These are phyloP conservation scores for Grammothele lineata DNA, from an alignment of 768 basidiomycete species.

Conservation along the genomic window DNA sequence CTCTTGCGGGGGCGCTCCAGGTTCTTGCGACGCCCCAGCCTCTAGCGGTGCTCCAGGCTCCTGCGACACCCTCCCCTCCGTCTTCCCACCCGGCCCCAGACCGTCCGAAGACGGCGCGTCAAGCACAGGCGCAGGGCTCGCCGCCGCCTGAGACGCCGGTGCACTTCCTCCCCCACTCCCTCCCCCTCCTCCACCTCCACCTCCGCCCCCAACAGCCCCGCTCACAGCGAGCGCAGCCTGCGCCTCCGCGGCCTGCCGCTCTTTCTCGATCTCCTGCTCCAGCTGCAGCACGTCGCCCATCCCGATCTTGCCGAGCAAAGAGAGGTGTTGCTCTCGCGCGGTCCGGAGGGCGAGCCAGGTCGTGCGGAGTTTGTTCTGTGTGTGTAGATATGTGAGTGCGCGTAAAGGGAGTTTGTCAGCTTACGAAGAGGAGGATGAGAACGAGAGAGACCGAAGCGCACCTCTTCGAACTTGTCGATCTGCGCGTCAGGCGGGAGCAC, in stretches of 20 bases:
- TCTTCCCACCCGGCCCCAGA: no score
- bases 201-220: not conserved
- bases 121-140: no score
- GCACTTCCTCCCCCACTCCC: no score
- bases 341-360: constrained; percentile 79
- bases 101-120: no score
- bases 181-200: no score
- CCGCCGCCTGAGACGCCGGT: no score
- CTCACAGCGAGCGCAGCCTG: constrained; percentile 1
- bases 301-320: constrained; percentile 80
- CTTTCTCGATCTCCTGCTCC: constrained; percentile 28
- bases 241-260: constrained; percentile 16
- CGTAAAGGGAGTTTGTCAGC: no score
- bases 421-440: constrained; percentile 1
- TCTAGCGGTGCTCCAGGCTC: no score
- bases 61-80: no score
- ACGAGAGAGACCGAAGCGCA: constrained; percentile 30
- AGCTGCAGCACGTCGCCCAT: constrained; percentile 57
- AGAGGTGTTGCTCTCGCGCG: constrained; percentile 67
- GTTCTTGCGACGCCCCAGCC: no score
- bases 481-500: constrained; percentile 40
- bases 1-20: no score
- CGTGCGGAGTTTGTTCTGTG: constrained; percentile 71
- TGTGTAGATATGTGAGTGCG: no score
- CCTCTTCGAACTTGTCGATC: constrained; percentile 59